Conservation (phyloP, 257 asterid species). For the Solanum megistacrolobum region DNA sequence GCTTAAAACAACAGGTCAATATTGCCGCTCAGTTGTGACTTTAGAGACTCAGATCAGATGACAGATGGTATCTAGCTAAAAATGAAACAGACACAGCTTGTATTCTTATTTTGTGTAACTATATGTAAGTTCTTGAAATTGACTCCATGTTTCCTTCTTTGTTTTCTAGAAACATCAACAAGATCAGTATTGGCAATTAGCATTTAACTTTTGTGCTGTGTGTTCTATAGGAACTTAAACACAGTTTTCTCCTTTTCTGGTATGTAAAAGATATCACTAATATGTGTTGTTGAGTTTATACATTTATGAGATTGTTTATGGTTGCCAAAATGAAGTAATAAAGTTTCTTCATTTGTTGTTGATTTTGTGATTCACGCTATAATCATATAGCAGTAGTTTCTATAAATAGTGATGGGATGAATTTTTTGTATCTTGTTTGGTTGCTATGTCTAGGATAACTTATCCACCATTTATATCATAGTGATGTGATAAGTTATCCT, state of each 20-base stretch:
- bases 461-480: too few species aligned
- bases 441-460: too few species aligned
- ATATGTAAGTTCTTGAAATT: background rate
- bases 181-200: background rate
- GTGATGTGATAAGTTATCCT: too few species aligned
- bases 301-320: background rate
- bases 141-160: background rate
- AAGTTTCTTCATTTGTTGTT: background rate
- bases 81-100: background rate
- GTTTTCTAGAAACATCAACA: background rate
- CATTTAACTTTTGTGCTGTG: background rate
- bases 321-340: background rate
- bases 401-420: too few species aligned
- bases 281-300: background rate
- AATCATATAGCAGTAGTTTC: too few species aligned
- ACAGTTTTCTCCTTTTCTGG: background rate
- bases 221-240: background rate
- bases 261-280: background rate
- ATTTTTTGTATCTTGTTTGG: too few species aligned
- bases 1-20: background rate
- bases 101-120: background rate
- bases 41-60: background rate
- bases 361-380: background rate
- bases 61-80: background rate
- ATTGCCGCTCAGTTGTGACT: background rate